Evolutionary conservation across 352 stramenopile species (phyloP).

Genomic region (Phytophthora fragariaefolia): DNA sequence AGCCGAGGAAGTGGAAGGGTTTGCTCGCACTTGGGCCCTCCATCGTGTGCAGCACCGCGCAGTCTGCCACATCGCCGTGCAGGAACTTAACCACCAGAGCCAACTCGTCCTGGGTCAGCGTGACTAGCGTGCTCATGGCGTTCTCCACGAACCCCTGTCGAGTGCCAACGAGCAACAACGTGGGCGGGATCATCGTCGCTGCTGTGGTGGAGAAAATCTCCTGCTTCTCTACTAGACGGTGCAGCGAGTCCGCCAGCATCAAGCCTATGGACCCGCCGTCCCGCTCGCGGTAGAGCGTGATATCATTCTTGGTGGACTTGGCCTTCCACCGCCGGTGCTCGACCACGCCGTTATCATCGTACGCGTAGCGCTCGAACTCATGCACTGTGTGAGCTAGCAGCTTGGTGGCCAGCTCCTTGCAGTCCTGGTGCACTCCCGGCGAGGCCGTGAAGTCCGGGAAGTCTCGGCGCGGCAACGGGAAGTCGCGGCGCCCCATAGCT

Average conservation of each 20-base stretch:
- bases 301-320: slow-evolving; percentile 38
- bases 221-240: slow-evolving; percentile 28
- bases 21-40: slow-evolving; percentile 37
- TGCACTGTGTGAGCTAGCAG: slow-evolving; percentile 55
- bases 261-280: slow-evolving; percentile 37
- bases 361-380: slow-evolving; percentile 53
- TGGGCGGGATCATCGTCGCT: slow-evolving; percentile 32
- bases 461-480: slow-evolving; percentile 52
- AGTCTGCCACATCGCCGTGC: slow-evolving; percentile 46
- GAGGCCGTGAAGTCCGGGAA: slow-evolving; percentile 50
- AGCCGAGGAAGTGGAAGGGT: slow-evolving; percentile 60
- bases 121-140: slow-evolving; percentile 48
- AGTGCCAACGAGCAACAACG: slow-evolving; percentile 45
- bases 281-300: slow-evolving; percentile 50
- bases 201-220: slow-evolving; percentile 31
- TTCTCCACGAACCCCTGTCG: slow-evolving; percentile 52
- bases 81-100: slow-evolving; percentile 52
- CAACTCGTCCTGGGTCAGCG: slow-evolving; percentile 47
- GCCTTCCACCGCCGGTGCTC: slow-evolving; percentile 45
- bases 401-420: slow-evolving; percentile 45
- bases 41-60: slow-evolving; percentile 35
- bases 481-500: slow-evolving; percentile 34
- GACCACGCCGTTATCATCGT: slow-evolving; percentile 38
- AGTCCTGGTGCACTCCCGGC: slow-evolving; percentile 40
- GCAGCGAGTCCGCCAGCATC: slow-evolving; percentile 24